Conservation (phyloP, 2,329 filamentous ascomycete species). For the Ophiocordyceps camponoti-floridani region DNA sequence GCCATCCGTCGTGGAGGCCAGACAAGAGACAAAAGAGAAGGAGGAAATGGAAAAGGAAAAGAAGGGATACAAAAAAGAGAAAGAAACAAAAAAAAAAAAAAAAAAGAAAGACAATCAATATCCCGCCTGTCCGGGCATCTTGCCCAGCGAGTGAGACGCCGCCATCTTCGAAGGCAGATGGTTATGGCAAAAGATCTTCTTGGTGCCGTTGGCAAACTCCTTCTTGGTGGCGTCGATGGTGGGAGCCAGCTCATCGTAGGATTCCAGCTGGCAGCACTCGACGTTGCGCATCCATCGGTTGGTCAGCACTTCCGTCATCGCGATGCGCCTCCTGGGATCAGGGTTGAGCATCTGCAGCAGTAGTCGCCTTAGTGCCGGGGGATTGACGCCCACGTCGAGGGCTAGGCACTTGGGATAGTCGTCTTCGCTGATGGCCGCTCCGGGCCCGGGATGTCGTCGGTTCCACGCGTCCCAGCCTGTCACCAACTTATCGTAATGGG, state of each 20-base stretch:
- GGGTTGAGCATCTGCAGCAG: conserved; percentile 73
- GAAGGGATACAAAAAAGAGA: too few relatives aligned
- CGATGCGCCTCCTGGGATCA: conserved; percentile 50
- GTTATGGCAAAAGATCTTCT: conserved; percentile 41
- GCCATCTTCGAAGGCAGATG: conserved; percentile 31
- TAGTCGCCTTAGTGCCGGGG: conserved; percentile 50
- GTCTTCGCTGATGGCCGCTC: conserved; percentile 28
- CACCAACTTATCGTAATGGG: conserved; percentile 47
- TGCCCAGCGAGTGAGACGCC: conserved; percentile 29
- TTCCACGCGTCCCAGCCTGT: conserved; percentile 54
- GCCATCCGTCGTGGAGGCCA: too few relatives aligned
- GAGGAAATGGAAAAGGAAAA: too few relatives aligned
- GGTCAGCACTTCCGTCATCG: conserved; percentile 48
- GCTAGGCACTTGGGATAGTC: conserved; percentile 48
- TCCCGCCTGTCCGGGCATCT: conserved; percentile 37
- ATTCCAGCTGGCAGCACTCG: conserved; percentile 63
- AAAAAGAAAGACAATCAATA: conserved; percentile 16
- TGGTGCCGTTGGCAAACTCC: conserved; percentile 17
- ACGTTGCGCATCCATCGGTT: conserved; percentile 57
- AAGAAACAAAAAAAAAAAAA: too few relatives aligned
- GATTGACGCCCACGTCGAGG: conserved; percentile 48
- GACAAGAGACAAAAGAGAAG: too few relatives aligned
- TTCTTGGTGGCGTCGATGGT: conserved; percentile 45
- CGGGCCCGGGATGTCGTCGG: conserved; percentile 25
- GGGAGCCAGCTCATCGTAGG: conserved; percentile 43